Evolutionary conservation across 768 basidiomycete genomes (phyloP).

Genomic region (Serpula lacrymans): DNA sequence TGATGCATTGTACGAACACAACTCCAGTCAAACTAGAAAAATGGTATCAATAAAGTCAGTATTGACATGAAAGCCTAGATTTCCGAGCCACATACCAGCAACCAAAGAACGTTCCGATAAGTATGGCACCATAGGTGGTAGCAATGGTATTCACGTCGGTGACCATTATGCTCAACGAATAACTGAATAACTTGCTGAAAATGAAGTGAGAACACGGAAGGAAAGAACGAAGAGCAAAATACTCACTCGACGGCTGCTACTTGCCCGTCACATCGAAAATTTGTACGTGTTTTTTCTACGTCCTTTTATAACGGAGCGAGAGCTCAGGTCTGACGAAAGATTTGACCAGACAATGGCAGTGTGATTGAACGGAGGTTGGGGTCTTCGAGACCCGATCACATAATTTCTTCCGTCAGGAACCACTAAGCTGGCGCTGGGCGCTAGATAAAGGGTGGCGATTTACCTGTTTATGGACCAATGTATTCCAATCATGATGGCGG

Average conservation of each 20-base stretch:
- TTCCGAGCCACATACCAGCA: slow-evolving; percentile 21
- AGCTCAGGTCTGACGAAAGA: too few species aligned
- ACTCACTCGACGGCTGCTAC: slow-evolving; percentile 15
- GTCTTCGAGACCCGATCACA: too few species aligned
- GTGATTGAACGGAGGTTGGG: too few species aligned
- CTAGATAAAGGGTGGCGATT: too few species aligned
- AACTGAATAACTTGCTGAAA: background rate
- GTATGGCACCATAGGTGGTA: slow-evolving; percentile 27
- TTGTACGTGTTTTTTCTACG: background rate
- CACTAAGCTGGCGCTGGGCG: too few species aligned
- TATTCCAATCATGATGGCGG: too few species aligned
- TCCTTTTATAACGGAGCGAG: background rate
- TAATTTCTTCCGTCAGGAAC: too few species aligned
- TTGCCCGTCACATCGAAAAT: background rate
- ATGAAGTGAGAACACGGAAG: slow-evolving; percentile 25
- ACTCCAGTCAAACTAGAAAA: slow-evolving; percentile 23
- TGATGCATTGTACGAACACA: slow-evolving; percentile 26
- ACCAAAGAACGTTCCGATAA: slow-evolving; percentile 28
- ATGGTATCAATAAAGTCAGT: background rate
- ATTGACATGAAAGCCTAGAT: background rate
- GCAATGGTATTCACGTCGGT: slow-evolving; percentile 29
- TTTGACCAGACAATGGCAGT: too few species aligned
- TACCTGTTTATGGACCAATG: too few species aligned
- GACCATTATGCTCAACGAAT: slow-evolving; percentile 11
- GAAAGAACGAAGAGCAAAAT: slow-evolving; percentile 22